These are phyloP conservation scores for Cichorium intybus DNA, from an alignment of 140 eudicot species.

Conservation along the genomic window DNA sequence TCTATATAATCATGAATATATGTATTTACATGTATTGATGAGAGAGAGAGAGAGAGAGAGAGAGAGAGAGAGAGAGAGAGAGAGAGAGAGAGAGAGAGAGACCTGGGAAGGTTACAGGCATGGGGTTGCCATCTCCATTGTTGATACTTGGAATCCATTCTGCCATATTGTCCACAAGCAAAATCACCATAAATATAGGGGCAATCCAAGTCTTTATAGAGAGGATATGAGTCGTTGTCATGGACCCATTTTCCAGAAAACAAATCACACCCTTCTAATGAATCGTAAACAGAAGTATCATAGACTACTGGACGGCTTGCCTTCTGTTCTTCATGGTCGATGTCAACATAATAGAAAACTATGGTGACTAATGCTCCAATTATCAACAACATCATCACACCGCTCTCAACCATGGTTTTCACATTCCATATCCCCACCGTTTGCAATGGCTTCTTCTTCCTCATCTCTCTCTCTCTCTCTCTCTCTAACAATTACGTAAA, in stretches of 20 bases:
- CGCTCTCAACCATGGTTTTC: not conserved
- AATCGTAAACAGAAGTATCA: not conserved
- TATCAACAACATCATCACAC: not conserved
- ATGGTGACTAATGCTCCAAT: conserved; percentile 8
- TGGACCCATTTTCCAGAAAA: conserved; percentile 59
- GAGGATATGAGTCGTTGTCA: conserved; percentile 51
- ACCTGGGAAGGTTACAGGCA: conserved; percentile 57
- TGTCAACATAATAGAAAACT: not conserved
- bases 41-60: not conserved
- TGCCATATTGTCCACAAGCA: conserved; percentile 52
- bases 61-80: conserved; percentile 11
- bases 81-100: conserved; percentile 9
- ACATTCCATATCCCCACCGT: not conserved
- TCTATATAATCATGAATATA: too few species aligned
- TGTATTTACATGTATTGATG: not conserved
- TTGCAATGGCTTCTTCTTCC: conserved; percentile 4
- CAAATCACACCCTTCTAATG: conserved; percentile 39
- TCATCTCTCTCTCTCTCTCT: conserved; percentile 1
- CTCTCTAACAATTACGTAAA: not conserved
- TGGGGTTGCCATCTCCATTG: conserved; percentile 78
- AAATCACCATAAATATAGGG: conserved; percentile 53
- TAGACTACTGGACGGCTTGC: not conserved
- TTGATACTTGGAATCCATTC: conserved; percentile 51
- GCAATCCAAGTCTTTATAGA: conserved; percentile 51
- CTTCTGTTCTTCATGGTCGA: not conserved